Evolutionary conservation across 192 early-diverging fungal genomes (phyloP).

Genomic region (Phlyctochytrium planicorne): DNA sequence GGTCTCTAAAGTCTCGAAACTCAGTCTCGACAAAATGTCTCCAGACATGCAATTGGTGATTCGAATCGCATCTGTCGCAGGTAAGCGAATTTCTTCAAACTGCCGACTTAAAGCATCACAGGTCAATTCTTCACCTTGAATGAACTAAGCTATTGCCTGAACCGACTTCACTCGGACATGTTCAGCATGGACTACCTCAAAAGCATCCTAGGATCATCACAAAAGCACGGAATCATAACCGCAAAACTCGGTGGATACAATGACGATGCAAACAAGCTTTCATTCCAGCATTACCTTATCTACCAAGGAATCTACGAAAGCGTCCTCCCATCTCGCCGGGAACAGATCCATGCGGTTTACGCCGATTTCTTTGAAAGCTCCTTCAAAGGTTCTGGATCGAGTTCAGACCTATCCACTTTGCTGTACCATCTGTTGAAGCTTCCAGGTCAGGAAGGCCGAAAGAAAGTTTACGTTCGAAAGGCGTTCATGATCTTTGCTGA

Average conservation of each 20-base stretch:
- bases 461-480: not conserved
- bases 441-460: not conserved
- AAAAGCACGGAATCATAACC: not conserved
- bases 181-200: not conserved
- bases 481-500: not conserved
- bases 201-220: not conserved
- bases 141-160: not conserved
- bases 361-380: constrained; percentile 16
- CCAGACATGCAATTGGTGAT: not conserved
- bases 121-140: not conserved
- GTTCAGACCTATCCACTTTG: not conserved
- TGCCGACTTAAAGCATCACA: not conserved
- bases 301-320: constrained; percentile 28
- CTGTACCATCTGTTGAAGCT: not conserved
- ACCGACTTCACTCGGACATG: not conserved
- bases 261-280: not conserved
- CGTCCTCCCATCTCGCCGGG: constrained; percentile 26
- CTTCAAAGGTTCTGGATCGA: not conserved
- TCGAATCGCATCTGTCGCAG: not conserved
- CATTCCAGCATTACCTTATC: constrained; percentile 19
- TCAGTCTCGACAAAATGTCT: not conserved
- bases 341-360: constrained; percentile 23
- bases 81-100: not conserved
- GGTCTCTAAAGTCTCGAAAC: not conserved
- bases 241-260: not conserved